Evolutionary conservation across 495 filamentous ascomycete species (phyloP).

Genomic region (Sordaria brevicollis): DNA sequence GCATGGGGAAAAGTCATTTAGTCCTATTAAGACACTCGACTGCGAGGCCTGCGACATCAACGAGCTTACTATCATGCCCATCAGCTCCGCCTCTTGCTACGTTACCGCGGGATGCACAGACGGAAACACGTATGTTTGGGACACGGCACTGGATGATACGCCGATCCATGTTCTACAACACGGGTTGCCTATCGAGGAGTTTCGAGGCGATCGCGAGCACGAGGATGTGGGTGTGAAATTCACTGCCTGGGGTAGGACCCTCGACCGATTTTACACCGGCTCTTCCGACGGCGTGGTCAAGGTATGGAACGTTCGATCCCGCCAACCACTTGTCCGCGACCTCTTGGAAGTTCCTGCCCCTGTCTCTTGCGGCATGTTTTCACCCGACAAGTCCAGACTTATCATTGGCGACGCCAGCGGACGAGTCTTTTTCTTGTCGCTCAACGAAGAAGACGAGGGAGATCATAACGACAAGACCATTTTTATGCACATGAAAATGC

Average conservation of each 20-base stretch:
- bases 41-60: conserved; percentile 83
- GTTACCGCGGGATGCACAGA: conserved; percentile 79
- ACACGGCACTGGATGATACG: conserved; percentile 45
- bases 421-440: conserved; percentile 55
- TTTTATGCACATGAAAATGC: conserved; percentile 14
- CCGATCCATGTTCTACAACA: conserved; percentile 62
- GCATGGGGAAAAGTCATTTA: conserved; percentile 22
- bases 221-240: conserved; percentile 77
- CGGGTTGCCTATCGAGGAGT: conserved; percentile 53
- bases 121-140: conserved; percentile 77
- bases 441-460: conserved; percentile 27
- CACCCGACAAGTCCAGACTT: conserved; percentile 57
- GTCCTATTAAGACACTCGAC: conserved; percentile 40
- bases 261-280: conserved; percentile 75
- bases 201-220: conserved; percentile 49
- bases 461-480: neutral
- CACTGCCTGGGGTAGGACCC: conserved; percentile 62
- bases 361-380: conserved; percentile 60
- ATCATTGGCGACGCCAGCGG: conserved; percentile 70
- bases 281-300: conserved; percentile 82
- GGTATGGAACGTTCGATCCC: conserved; percentile 62
- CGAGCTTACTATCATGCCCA: conserved; percentile 56
- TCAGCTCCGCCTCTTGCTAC: conserved; percentile 39
- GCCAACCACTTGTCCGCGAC: conserved; percentile 52
- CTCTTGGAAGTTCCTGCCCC: conserved; percentile 38